Base-by-base conservation (phyloP, 139 green algal genomes). In the Picochlorum sp. region DNA sequence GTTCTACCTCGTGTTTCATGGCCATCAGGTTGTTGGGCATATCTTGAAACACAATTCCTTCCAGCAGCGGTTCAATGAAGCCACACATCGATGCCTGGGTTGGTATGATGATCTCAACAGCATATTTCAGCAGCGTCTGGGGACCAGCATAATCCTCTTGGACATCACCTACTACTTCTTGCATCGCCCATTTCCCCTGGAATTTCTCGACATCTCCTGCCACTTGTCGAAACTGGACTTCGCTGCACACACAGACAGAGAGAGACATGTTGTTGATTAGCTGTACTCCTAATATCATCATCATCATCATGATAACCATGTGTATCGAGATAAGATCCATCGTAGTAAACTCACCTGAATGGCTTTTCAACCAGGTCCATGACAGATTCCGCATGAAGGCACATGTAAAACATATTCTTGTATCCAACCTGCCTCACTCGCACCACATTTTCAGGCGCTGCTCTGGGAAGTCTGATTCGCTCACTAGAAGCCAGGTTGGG, bases 111-210 rank as follows among this genome's bases (percentile, higher is more conserved):
- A 86, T 66, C 58, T 88, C 81, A 49, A 86, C 64, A 4, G 81
- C 81, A 57, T 86, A 86, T 62, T 78, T 83, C 20, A 88, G 71
- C 34, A 76, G 47, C 0, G 81, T 87, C 10, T 75, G 62, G 26
- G 45, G n/a, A 26, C 51, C 16, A 38, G 18, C 30, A 32, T 59
- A 28, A 13, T 14, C 51, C 7, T 15, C 20, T 7, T 30, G 5
- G 6, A 30, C 20, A 59, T 30, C 51, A 32, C 23, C 21, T 23
- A 18, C 45, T 6, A 58, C 30, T 11, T 71, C 66, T 63, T 68
- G 49, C 16, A 88, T 47, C 51, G 86, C 78, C 65, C 72, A 86
- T 52, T 88, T 88, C 56, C 81, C 81, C 62, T 81, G 81, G 47
- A 86, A 76, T 4, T 67, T 34, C 15, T 78, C 30, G 59, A 88